phyloP scores from a whole-genome alignment of 2,329 filamentous ascomycete genomes.

The Fusarium brachygibbosum region DNA sequence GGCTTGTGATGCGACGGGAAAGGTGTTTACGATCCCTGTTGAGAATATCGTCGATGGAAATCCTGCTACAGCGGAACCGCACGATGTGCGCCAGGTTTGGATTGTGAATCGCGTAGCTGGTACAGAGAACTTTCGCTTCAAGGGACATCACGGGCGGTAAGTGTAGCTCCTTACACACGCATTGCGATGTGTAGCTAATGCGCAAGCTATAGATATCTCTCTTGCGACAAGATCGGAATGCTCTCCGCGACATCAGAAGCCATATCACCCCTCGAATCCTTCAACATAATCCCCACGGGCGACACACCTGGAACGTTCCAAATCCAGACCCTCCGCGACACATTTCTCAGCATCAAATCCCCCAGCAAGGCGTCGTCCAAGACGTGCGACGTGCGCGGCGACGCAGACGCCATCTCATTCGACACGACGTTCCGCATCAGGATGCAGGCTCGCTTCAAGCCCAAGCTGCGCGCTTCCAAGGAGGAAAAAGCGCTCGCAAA shows the following conservation, averaged over 20 bases:
- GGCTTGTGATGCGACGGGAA: constrained; percentile 87
- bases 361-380: constrained; percentile 63
- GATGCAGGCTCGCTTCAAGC: constrained; percentile 97
- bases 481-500: constrained; percentile 87
- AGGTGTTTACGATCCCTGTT: constrained; percentile 83
- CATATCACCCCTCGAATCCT: constrained; percentile 86
- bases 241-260: constrained; percentile 84
- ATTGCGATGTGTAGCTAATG: constrained; percentile 8
- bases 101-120: constrained; percentile 87
- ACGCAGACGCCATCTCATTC: constrained; percentile 76
- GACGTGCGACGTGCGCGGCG: constrained; percentile 78
- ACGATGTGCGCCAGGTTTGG: constrained; percentile 97
- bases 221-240: constrained; percentile 85
- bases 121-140: constrained; percentile 85
- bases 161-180: constrained; percentile 37
- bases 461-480: constrained; percentile 80
- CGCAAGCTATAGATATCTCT: constrained; percentile 76
- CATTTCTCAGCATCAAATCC: constrained; percentile 75
- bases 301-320: constrained; percentile 80
- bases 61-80: constrained; percentile 87
- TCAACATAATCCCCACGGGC: constrained; percentile 73
- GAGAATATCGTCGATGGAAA: constrained; percentile 92
- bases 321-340: constrained; percentile 79
- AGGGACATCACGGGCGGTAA: constrained; percentile 88
- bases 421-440: constrained; percentile 82